Evolutionary conservation across 768 basidiomycete genomes (phyloP).

Genomic region (Lactarius trivialis): DNA sequence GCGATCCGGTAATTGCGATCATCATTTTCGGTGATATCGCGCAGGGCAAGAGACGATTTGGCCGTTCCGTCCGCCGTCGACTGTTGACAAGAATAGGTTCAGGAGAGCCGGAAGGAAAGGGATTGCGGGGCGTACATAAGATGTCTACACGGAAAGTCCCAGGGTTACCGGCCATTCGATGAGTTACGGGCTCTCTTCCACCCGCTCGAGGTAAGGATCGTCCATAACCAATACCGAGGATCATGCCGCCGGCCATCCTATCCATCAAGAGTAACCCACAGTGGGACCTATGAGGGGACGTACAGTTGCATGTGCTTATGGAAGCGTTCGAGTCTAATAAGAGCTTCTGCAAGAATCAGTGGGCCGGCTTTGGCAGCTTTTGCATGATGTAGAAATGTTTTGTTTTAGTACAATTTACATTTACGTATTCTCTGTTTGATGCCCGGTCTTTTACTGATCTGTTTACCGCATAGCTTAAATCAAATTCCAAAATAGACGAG

Average conservation of each 20-base stretch:
- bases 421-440: too few relatives aligned
- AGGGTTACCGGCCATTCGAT: slow-evolving; percentile 20
- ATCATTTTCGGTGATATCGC: slow-evolving; percentile 20
- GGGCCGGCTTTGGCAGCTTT: slow-evolving; percentile 28
- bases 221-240: slow-evolving; percentile 20
- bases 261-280: background rate
- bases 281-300: background rate
- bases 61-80: slow-evolving; percentile 18
- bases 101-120: background rate
- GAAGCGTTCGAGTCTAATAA: slow-evolving; percentile 30
- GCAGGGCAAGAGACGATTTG: slow-evolving; percentile 15
- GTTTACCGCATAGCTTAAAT: too few relatives aligned
- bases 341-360: slow-evolving; percentile 31
- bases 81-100: background rate
- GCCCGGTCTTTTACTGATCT: too few relatives aligned
- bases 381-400: too few relatives aligned
- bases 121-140: slow-evolving; percentile 17
- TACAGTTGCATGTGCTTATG: slow-evolving; percentile 34
- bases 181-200: slow-evolving; percentile 20
- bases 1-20: slow-evolving; percentile 22
- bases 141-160: slow-evolving; percentile 27
- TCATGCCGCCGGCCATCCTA: slow-evolving; percentile 21
- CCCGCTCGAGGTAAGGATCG: slow-evolving; percentile 22
- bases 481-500: too few relatives aligned
- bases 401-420: too few relatives aligned